Evolutionary conservation across 805 yeast species (phyloP).

Genomic region (Ogataea degrootiae): DNA sequence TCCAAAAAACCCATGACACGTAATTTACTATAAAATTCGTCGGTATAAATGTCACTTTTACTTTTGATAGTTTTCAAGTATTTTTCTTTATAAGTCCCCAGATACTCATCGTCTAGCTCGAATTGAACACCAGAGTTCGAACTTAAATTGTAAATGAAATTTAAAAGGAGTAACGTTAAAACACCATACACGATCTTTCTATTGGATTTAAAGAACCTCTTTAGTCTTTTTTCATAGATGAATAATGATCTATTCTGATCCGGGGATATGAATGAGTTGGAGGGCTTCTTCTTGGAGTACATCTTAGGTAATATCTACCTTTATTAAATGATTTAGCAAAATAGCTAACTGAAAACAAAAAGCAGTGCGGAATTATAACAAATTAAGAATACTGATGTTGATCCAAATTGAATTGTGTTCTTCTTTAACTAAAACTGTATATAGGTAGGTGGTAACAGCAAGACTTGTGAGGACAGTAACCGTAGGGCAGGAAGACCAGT

Average conservation of each 20-base stretch:
- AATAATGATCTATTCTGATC: slow-evolving; percentile 11
- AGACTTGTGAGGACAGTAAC: too few species aligned
- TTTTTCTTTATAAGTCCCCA: slow-evolving; percentile 29
- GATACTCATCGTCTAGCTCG: slow-evolving; percentile 21
- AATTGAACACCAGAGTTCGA: slow-evolving; percentile 6
- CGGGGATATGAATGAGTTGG: slow-evolving; percentile 1
- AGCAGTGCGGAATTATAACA: too few species aligned
- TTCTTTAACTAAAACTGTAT: too few species aligned
- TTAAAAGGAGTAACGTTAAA: slow-evolving; percentile 8
- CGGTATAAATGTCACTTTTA: slow-evolving; percentile 21
- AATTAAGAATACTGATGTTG: too few species aligned
- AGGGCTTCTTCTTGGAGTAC: too few species aligned
- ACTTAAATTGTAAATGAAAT: slow-evolving; percentile 10
- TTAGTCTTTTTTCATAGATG: slow-evolving; percentile 11
- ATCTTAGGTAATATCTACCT: too few species aligned
- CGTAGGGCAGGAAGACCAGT: too few species aligned
- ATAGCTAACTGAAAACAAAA: too few species aligned
- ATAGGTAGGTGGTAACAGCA: too few species aligned
- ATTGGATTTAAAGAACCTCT: slow-evolving; percentile 14
- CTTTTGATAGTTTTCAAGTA: slow-evolving; percentile 19
- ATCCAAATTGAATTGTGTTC: too few species aligned
- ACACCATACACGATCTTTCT: slow-evolving; percentile 10
- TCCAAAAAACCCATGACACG: slow-evolving; percentile 25
- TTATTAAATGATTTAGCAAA: too few species aligned
- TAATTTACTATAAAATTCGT: slow-evolving; percentile 25